Evolutionary conservation across 805 yeast species (phyloP), one percentile per base, ranked within the genome.

Genomic region (Maudiozyma saulgeensis): DNA sequence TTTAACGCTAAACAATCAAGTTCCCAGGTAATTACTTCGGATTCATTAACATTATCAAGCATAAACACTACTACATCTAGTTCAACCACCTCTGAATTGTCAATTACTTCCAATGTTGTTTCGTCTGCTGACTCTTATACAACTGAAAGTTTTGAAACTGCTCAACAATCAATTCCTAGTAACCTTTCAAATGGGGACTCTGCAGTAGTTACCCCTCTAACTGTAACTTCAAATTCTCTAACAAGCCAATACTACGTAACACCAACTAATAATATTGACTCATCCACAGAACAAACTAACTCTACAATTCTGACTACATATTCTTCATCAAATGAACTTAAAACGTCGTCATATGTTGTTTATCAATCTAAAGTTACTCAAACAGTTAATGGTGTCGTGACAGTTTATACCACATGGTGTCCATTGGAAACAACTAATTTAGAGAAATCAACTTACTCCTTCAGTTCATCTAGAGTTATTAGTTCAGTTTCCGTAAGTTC

Each of bases 341-440:
- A 38, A 8, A 44, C 43, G 8, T 21, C 37, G 16, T 34, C 46
- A 1, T 46, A 44, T 19, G 41, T 49, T 18, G 52, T 53, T 9
- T 34, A 34, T 11, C 23, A 46, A 25, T 48, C 54, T 31, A 52
- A 58, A 7, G 55, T 63, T 11, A 55, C 60, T 9, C 52, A 53
- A 2, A 61, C 66, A 0, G 44, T 57, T 6, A 53, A 62, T 9
- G 58, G 63, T 25, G 54, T 58, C 18, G 52, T 54, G 18, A 62
- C 69, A 9, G 49, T 43, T 8, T 67, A 60, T 50, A 64, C 70
- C 28, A 69, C 74, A 12, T 68, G 68, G 64, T 67, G 72, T 55
- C 74, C 75, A 41, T 51, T 65, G 25, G 41, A 35, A 15, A 12
- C 35, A 15, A 35, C 8, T 19, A n/a, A 15, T 6, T 23, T 26